A percentile compares a stretch with the other conserved stretches of the same genome.
phyloP scores from a whole-genome alignment of 768 basidiomycete species.

The Sarcodon aspratus region DNA sequence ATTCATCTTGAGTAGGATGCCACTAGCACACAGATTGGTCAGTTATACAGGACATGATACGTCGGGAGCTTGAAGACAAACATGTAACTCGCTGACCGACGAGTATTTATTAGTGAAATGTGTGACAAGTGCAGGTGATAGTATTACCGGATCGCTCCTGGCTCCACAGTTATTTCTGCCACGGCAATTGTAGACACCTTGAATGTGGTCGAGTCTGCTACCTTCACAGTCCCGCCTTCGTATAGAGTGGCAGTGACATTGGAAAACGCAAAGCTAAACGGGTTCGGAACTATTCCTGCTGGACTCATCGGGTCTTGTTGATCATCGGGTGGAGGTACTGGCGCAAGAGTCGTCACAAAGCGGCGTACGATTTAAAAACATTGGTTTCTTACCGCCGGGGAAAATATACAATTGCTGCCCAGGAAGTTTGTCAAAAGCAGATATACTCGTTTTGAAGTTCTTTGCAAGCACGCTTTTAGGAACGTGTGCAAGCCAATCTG shows the following conservation, averaged over 20 bases:
- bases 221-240: conserved; percentile 28
- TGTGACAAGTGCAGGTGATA: conserved; percentile 15
- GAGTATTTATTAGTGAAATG: not conserved
- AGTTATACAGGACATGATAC: not conserved
- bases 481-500: conserved; percentile 19
- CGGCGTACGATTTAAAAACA: not conserved
- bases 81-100: conserved; percentile 6
- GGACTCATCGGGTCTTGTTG: conserved; percentile 26
- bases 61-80: conserved; percentile 1
- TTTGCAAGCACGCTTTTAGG: conserved; percentile 27
- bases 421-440: conserved; percentile 19
- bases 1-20: conserved; percentile 62
- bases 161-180: conserved; percentile 46
- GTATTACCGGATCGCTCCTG: conserved; percentile 51
- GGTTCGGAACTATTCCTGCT: conserved; percentile 30
- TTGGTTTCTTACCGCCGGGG: conserved; percentile 11
- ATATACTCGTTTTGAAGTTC: conserved; percentile 18
- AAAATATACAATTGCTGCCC: conserved; percentile 19
- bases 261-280: conserved; percentile 38
- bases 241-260: conserved; percentile 30
- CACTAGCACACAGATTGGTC: conserved; percentile 27
- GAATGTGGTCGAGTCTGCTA: conserved; percentile 40
- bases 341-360: not conserved
- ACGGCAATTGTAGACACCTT: conserved; percentile 40
- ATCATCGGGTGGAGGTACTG: conserved; percentile 17